These are phyloP conservation scores for Anisodus acutangulus DNA, from an alignment of 257 asterid species.

Conservation along the genomic window DNA sequence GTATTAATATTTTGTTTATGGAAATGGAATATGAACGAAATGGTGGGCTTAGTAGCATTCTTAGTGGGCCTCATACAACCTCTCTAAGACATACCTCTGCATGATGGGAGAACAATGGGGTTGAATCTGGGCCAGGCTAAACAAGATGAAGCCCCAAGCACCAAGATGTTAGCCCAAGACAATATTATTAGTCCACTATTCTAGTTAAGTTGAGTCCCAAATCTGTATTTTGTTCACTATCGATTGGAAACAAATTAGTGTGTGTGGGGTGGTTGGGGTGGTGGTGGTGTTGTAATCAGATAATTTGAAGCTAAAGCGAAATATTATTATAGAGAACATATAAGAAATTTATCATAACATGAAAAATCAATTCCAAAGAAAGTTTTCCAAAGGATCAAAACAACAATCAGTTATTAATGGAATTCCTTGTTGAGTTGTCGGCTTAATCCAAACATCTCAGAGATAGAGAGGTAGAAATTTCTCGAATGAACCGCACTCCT, in stretches of 20 bases:
- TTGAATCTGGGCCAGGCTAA: not conserved
- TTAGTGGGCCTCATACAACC: not conserved
- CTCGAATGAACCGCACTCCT: no score
- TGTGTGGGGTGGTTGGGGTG: not conserved
- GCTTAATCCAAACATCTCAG: no score
- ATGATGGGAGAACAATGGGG: not conserved
- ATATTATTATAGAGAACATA: not conserved
- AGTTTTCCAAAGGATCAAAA: no score
- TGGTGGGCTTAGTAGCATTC: not conserved
- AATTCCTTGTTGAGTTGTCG: no score
- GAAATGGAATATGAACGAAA: slow-evolving; percentile 12
- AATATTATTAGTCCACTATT: not conserved
- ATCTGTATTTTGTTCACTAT: not conserved
- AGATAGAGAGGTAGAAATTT: no score
- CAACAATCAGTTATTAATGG: no score
- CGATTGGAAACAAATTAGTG: not conserved
- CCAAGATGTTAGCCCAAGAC: not conserved
- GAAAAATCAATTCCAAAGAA: not conserved
- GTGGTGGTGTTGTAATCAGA: not conserved
- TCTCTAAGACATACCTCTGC: not conserved
- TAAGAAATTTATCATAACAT: not conserved
- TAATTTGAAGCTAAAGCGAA: not conserved
- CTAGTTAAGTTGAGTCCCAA: not conserved
- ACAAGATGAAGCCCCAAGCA: not conserved
- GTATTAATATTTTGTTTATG: not conserved